Evolutionary conservation across 2,329 filamentous ascomycete genomes (phyloP), one percentile per base, ranked within the genome.

Genomic region (Talaromyces sp.): DNA sequence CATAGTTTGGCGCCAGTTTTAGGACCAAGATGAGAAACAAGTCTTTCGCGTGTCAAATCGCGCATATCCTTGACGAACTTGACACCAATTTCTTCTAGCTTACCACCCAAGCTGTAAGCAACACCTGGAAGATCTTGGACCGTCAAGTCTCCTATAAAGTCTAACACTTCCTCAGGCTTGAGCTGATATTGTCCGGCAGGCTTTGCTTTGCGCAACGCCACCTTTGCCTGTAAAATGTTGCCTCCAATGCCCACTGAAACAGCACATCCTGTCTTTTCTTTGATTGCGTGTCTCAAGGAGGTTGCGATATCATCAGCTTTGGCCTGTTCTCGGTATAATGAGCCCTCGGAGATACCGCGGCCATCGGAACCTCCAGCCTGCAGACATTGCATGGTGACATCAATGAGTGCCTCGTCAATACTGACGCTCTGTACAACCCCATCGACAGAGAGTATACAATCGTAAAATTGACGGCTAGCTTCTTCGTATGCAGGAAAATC

Each of bases 401-500:
- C 95, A 16, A 99, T 80, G 8, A 99, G 84, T 1, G 93, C 95
- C 77, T 99, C 96, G 70, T 99, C 96, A 54, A 99, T 91, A 73
- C 95, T 98, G 61, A 99, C 94, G 72, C 95, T 98, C 75, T 99
- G 95, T 0, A 98, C 92, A 19, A 92, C 78, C 1, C 93, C 94
- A 19, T 90, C 92, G 9, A 93, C 83, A 6, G 87, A 85, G 39
- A 98, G 78, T 11, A 99, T 91, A 1, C 89, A 87, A 67, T 92
- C 88, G 71, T 99, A 99, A 71, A 99, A 99, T 2, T 87, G 83
- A 64, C 87, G 85, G 72, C 95, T 99, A 1, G 93, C 92, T 66
- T 93, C 90, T 80, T 99, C 95, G 70, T 99, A 99, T 0, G 88
- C 94, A 1, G 91, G 89, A 73, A 98, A 99, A 73, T 99, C 93